Evolutionary conservation across 176 grass and related monocot genomes (phyloP), one percentile per base, ranked within the genome.

Genomic region (Hsuehochloa calcarea): DNA sequence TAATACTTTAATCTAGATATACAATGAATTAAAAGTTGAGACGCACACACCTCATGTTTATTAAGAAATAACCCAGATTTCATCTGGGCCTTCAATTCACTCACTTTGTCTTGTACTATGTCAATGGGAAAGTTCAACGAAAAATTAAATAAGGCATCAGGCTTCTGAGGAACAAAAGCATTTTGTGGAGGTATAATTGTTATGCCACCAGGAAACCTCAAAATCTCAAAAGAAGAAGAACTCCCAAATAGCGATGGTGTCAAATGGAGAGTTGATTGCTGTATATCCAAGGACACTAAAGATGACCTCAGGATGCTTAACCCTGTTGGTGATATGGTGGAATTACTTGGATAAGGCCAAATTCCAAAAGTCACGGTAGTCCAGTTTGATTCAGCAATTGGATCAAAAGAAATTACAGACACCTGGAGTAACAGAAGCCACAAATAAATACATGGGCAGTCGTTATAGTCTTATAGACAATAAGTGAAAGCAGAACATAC

Each of bases 21-120:
- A 71, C 47, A 65, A 82, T 35, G 14, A 72, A 84, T 68, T 64
- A 52, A 81, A 60, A 72, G 40, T 67, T 34, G 27, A 72, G 44
- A 72, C 67, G 34, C 23, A 65, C 88, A 79, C 23, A 95, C 93
- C 90, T 95, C 93, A 51, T 76, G 88, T 56, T 85, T 65, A 71
- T 76, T 87, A 68, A 95, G 88, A 82, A 90, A 71, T 72, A 95
- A 82, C 44, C 90, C 90, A 19, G 56, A 84, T 51, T 90, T 92
- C 86, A 95, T 95, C 66, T 95, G 93, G 75, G 88, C 55, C 76
- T 91, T 95, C 83, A 95, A 86, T 86, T 95, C 86, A 13, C 70
- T 84, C 49, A 95, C 11, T 84, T 82, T 92, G 60, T 82, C 71
- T 74, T 89, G 68, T 46, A 92, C 88, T 70, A 81, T 58, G 27